Base-by-base conservation (phyloP, 805 yeast genomes). In the Ogataea ganodermae region DNA sequence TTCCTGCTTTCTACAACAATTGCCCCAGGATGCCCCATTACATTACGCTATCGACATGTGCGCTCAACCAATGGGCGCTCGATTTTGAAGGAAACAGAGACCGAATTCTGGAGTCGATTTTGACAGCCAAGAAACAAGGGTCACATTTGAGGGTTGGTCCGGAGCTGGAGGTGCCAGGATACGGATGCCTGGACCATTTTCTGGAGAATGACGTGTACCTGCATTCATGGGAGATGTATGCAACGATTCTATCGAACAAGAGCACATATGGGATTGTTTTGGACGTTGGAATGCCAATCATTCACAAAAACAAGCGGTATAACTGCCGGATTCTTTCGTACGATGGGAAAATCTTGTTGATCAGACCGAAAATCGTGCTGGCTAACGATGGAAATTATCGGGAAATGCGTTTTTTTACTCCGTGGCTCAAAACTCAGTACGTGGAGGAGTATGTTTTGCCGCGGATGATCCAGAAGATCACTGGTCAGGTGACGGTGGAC, bases 351-450 rank as follows among this genome's bases (percentile, higher is more conserved):
- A 86, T 94, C 46, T 67, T 91, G 37, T 74, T 92, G 56, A 92
- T 94, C 56, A 80, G 98, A 59, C 99, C 99, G 14, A 94, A 94
- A 65, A 62, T 94, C 37, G 84, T 90, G 79, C 76, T 94, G 42
- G 98, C 98, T 14, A 95, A 94, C 63, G 99, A 94, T 70, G 99
- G 99, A 0, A 94, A 94, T 65, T 94, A 95, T 70, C 80, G 99
- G 42, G 99, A 94, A 67, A 91, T 94, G 98, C 78, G 99, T 59
- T 89, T 84, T 66, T 94, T 94, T 67, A 88, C 96, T 0, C 97
- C 98, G 10, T 94, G 99, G 99, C 71, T 80, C 59, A 80, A 89
- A 45, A 81, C 90, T 3, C 81, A 84, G 56, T 78, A 81, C 51
- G 85, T 83, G 37, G 98, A 94, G 65, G 75, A 75, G 44, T 85